Evolutionary conservation across 1,284 basidiomycete species (phyloP), one percentile per base, ranked within the genome.

Genomic region (Ustilago lituana): DNA sequence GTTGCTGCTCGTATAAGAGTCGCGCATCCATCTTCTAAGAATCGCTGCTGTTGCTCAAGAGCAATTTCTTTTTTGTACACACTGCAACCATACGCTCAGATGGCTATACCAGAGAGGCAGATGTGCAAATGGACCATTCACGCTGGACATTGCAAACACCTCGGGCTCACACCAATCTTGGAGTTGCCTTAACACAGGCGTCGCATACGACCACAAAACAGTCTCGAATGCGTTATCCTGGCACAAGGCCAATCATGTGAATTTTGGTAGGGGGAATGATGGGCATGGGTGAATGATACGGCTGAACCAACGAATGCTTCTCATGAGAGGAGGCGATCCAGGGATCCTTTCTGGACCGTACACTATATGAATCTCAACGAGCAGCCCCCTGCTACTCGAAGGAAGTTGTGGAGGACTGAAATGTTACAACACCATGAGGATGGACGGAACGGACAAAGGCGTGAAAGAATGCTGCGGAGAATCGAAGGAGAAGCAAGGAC

Each of bases 371-470:
- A 38, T 55, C 56, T 56, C 37, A 39, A 17, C 36, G 43, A 50
- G 47, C 56, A 65, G 62, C 55, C 62, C 61, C 61, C 47, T 12
- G 46, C 56, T 65, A 47, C 47, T 29, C 47, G 43, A 22, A 20
- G 44, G 26, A 26, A 32, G 26, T 31, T 31, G 51, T 38, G 37
- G 37, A 45, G 47, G 50, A 54, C 59, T 62, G 54, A 58, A 64
- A 59, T 65, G 62, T 59, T 65, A 65, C 62, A 65, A 65, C 41
- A 59, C 51, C 62, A 65, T 65, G 40, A 57, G 36, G 54, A 65
- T 65, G 62, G 50, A 52, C 51, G 51, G 23, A 47, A 52, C 26
- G 40, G 54, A 49, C 46, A 38, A 44, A 27, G 37, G 38, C 27
- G 37, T 52, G 54, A 32, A 48, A 50, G 22, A 38, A 65, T 65